These are phyloP conservation scores for Aspergillus sp. DNA, from an alignment of 2,329 filamentous ascomycete genomes.

Conservation along the genomic window DNA sequence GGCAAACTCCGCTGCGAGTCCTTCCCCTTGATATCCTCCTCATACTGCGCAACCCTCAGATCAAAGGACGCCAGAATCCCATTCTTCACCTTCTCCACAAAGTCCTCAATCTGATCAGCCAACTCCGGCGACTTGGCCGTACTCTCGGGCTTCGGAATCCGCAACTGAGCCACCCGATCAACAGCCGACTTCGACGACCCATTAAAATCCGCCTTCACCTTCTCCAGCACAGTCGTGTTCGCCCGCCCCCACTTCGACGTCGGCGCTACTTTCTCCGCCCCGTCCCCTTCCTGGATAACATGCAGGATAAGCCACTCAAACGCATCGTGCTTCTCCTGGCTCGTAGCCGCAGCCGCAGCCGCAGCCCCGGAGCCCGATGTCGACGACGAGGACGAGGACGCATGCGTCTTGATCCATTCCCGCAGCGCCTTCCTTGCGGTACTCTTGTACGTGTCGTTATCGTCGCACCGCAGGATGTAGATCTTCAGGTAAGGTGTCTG, in stretches of 20 bases:
- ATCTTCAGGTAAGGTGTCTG: slow-evolving; percentile 93
- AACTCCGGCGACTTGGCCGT: slow-evolving; percentile 72
- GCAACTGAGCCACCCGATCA: slow-evolving; percentile 82
- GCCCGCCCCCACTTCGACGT: slow-evolving; percentile 75
- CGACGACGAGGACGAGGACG: slow-evolving; percentile 51
- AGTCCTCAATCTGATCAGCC: slow-evolving; percentile 77
- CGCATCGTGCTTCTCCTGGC: slow-evolving; percentile 90
- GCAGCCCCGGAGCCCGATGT: slow-evolving; percentile 16
- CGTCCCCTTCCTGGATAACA: slow-evolving; percentile 77
- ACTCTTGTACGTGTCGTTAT: slow-evolving; percentile 89
- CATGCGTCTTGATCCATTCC: slow-evolving; percentile 86
- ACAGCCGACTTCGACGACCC: slow-evolving; percentile 68
- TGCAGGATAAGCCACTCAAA: slow-evolving; percentile 95
- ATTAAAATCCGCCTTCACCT: slow-evolving; percentile 88
- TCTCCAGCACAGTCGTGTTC: slow-evolving; percentile 82
- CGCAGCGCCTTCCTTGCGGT: slow-evolving; percentile 74
- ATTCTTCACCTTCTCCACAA: slow-evolving; percentile 82
- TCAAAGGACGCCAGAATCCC: slow-evolving; percentile 89
- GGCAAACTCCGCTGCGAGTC: slow-evolving; percentile 83
- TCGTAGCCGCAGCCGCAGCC: slow-evolving; percentile 44
- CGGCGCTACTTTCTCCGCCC: slow-evolving; percentile 62
- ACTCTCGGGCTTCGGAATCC: slow-evolving; percentile 59
- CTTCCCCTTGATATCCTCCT: slow-evolving; percentile 94
- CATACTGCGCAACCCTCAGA: slow-evolving; percentile 85
- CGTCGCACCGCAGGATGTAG: slow-evolving; percentile 86